Evolutionary conservation across 371 early-diverging fungal species (phyloP).

Genomic region (Capniomyces stellatus): DNA sequence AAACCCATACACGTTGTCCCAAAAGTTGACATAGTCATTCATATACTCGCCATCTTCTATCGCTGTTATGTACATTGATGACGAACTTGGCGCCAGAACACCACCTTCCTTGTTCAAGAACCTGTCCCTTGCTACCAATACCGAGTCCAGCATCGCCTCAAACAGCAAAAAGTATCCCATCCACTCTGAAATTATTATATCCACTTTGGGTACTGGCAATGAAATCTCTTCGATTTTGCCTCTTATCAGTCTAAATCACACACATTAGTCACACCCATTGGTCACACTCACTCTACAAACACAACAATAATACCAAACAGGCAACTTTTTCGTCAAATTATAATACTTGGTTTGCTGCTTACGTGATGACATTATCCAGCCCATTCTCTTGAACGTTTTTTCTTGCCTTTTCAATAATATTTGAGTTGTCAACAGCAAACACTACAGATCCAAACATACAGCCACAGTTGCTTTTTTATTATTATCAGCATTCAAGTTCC

Average conservation of each 20-base stretch:
- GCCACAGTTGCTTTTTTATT: too few species aligned
- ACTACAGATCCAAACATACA: neutral
- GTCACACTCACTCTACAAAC: too few species aligned
- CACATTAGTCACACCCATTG: too few species aligned
- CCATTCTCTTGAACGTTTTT: conserved; percentile 75
- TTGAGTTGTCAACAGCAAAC: conserved; percentile 88
- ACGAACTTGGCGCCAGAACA: conserved; percentile 75
- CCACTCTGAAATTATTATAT: conserved; percentile 96
- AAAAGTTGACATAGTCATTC: conserved; percentile 71
- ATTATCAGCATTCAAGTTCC: neutral
- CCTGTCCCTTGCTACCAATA: conserved; percentile 83
- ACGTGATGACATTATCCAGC: conserved; percentile 53
- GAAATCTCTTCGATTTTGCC: conserved; percentile 89
- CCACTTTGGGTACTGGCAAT: conserved; percentile 76
- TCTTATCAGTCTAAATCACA: conserved; percentile 49
- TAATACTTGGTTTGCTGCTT: neutral
- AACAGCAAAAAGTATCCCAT: conserved; percentile 97
- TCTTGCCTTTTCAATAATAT: conserved; percentile 80
- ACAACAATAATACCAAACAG: too few species aligned
- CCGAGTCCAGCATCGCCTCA: conserved; percentile 96
- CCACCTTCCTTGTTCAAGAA: conserved; percentile 55
- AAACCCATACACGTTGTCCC: conserved; percentile 86
- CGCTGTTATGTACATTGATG: conserved; percentile 75
- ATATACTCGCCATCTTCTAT: conserved; percentile 84
- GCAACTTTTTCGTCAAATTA: too few species aligned